Percentiles rank a stretch among this genome's conserved stretches.
phyloP scores from a whole-genome alignment of 2,329 filamentous ascomycete species.

The Tolypocladium sp. region DNA sequence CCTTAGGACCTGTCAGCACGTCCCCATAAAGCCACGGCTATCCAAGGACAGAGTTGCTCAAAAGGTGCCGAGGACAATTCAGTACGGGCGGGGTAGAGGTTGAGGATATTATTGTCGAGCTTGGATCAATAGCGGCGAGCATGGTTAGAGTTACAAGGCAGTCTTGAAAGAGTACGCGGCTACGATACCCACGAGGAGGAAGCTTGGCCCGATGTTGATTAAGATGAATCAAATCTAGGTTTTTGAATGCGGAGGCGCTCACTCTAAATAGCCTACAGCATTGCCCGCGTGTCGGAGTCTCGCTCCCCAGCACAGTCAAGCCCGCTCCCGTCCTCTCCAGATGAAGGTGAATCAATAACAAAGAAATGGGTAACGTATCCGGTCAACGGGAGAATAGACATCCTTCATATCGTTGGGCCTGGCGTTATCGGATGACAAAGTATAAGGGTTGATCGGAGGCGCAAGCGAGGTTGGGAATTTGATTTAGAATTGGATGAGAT shows the following conservation, averaged over 20 bases:
- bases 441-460: background rate
- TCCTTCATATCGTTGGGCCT: background rate
- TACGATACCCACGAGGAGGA: slow-evolving; percentile 6
- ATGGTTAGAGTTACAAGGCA: background rate
- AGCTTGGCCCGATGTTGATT: slow-evolving; percentile 4
- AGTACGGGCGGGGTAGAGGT: background rate
- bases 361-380: background rate
- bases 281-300: background rate
- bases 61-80: background rate
- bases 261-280: slow-evolving; percentile 2
- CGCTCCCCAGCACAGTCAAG: background rate
- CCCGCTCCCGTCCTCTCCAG: background rate
- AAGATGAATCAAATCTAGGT: slow-evolving; percentile 6
- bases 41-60: background rate
- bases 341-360: slow-evolving; percentile 2
- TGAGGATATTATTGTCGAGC: background rate
- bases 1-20: background rate
- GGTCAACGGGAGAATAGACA: background rate
- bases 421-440: slow-evolving; percentile 1
- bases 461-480: background rate
- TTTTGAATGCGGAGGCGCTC: slow-evolving; percentile 2
- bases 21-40: background rate
- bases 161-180: background rate
- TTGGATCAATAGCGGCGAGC: background rate
- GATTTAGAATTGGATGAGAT: slow-evolving; percentile 54